These are phyloP conservation scores for Ceratobasidium sp. DNA, from an alignment of 1,284 basidiomycete genomes.

Conservation along the genomic window DNA sequence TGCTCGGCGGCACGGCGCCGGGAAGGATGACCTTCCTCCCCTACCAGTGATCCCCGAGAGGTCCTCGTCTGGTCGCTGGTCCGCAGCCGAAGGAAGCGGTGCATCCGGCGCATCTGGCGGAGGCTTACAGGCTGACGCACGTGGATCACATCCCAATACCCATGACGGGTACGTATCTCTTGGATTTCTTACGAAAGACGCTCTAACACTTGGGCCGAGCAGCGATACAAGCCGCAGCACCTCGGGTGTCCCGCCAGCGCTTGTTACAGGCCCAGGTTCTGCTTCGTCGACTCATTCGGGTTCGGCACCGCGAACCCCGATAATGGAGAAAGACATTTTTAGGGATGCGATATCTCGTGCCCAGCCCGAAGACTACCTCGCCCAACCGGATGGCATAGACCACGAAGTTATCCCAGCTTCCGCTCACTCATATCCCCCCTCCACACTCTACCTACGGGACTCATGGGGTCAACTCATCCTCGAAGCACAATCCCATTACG, in stretches of 20 bases:
- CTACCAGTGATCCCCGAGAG: constrained; percentile 24
- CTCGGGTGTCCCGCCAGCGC: constrained; percentile 10
- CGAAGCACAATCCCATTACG: constrained; percentile 38
- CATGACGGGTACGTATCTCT: constrained; percentile 30
- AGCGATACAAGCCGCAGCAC: constrained; percentile 21
- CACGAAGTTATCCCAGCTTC: constrained; percentile 34
- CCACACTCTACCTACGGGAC: constrained; percentile 38
- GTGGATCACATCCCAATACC: constrained; percentile 11
- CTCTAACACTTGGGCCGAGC: background rate
- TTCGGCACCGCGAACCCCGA: constrained; percentile 33
- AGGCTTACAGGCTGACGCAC: constrained; percentile 2
- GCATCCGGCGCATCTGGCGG: background rate
- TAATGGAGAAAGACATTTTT: constrained; percentile 33
- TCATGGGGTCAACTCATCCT: constrained; percentile 38
- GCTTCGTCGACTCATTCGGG: constrained; percentile 37
- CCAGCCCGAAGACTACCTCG: constrained; percentile 15
- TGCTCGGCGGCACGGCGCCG: constrained; percentile 25
- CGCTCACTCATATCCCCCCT: constrained; percentile 35
- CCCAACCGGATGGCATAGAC: constrained; percentile 27
- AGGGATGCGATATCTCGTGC: background rate
- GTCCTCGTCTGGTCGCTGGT: constrained; percentile 14
- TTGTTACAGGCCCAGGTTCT: constrained; percentile 30
- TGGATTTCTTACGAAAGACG: background rate
- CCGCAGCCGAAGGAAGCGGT: constrained; percentile 19
- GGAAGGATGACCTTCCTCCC: background rate